phyloP scores from a whole-genome alignment of 257 asterid species.

The Perilla frutescens region DNA sequence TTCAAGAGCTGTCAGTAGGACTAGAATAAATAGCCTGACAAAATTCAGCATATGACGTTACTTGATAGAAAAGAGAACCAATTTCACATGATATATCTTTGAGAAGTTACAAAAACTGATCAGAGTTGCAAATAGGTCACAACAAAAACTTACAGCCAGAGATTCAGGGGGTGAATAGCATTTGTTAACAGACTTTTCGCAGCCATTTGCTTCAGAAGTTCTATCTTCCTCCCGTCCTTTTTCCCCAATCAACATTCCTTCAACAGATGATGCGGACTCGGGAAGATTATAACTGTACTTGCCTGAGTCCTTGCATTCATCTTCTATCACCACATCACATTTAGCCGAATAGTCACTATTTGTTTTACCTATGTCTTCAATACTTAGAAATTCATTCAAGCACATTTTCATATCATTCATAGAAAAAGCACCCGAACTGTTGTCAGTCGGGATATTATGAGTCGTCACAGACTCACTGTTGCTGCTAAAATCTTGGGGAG shows the following conservation, averaged over 20 bases:
- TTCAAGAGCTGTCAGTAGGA: not conserved
- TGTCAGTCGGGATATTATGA: slow-evolving; percentile 28
- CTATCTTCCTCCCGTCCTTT: slow-evolving; percentile 19
- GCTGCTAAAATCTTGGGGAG: slow-evolving; percentile 35
- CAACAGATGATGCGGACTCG: slow-evolving; percentile 23
- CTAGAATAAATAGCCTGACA: slow-evolving; percentile 20
- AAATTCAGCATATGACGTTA: not conserved
- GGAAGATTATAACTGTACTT: slow-evolving; percentile 5
- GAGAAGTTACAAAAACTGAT: not conserved
- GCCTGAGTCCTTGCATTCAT: slow-evolving; percentile 28
- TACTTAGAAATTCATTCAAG: slow-evolving; percentile 39
- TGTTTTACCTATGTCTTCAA: slow-evolving; percentile 30
- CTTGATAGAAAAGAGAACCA: slow-evolving; percentile 18
- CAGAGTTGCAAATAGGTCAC: not conserved
- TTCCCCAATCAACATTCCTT: slow-evolving; percentile 26
- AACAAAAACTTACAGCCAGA: slow-evolving; percentile 45
- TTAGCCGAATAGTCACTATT: slow-evolving; percentile 19
- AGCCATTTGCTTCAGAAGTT: slow-evolving; percentile 27
- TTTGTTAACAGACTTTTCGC: slow-evolving; percentile 34
- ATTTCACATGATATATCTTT: slow-evolving; percentile 8
- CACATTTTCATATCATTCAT: slow-evolving; percentile 40
- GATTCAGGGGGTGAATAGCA: slow-evolving; percentile 36
- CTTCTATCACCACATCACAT: slow-evolving; percentile 28
- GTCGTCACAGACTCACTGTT: slow-evolving; percentile 31
- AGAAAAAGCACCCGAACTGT: slow-evolving; percentile 27